These are phyloP conservation scores for Novakomyces olei DNA, from an alignment of 805 yeast species.

Conservation along the genomic window DNA sequence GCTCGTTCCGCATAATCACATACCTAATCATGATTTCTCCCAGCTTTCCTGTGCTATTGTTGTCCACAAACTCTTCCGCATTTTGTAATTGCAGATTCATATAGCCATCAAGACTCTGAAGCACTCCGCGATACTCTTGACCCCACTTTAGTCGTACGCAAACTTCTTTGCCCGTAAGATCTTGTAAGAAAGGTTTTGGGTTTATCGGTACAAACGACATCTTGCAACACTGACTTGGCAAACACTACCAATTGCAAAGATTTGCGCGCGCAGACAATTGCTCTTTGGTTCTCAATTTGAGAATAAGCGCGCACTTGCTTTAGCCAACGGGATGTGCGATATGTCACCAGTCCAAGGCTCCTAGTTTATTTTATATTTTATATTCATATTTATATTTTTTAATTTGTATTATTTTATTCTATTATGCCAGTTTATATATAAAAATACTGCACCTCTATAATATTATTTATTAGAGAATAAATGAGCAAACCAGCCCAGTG, in stretches of 20 bases:
- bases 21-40: slow-evolving; percentile 54
- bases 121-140: slow-evolving; percentile 57
- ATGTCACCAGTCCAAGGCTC: no score
- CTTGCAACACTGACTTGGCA: slow-evolving; percentile 4
- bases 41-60: slow-evolving; percentile 28
- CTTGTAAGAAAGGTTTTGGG: slow-evolving; percentile 75
- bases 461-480: no score
- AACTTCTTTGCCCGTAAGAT: slow-evolving; percentile 47
- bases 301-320: no score
- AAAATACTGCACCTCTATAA: no score
- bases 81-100: slow-evolving; percentile 67
- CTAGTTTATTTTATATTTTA: no score
- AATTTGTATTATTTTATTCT: no score
- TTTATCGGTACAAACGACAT: slow-evolving; percentile 36
- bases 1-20: slow-evolving; percentile 3
- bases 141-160: slow-evolving; percentile 77
- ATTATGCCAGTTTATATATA: no score
- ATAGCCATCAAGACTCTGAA: slow-evolving; percentile 69
- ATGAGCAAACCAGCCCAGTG: no score
- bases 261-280: not conserved
- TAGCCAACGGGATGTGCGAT: no score
- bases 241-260: not conserved
- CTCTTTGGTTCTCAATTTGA: no score
- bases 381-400: no score
- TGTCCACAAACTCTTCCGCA: slow-evolving; percentile 30